Evolutionary conservation across 2,329 filamentous ascomycete species (phyloP).

Genomic region (Fusarium graminum): DNA sequence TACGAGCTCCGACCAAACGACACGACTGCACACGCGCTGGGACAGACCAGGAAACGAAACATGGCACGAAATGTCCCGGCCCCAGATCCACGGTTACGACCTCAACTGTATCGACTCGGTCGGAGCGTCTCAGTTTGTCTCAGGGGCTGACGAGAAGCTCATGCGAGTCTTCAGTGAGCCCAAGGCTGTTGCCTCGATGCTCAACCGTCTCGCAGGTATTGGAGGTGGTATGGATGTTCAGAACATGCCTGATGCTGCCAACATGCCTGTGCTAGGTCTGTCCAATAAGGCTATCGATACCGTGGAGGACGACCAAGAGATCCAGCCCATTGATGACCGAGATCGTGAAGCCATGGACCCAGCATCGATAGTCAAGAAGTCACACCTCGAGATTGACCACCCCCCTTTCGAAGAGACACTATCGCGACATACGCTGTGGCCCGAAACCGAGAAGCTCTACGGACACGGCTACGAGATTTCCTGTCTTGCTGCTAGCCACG

Average conservation of each 20-base stretch:
- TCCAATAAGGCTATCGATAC: slow-evolving; percentile 92
- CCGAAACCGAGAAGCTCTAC: slow-evolving; percentile 95
- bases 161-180: slow-evolving; percentile 95
- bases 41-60: slow-evolving; percentile 63
- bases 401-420: slow-evolving; percentile 93
- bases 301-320: slow-evolving; percentile 63
- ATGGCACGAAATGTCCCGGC: slow-evolving; percentile 96
- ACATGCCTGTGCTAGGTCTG: slow-evolving; percentile 93
- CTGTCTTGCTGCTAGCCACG: slow-evolving; percentile 81
- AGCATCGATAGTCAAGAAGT: slow-evolving; percentile 67
- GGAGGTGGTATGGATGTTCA: slow-evolving; percentile 55
- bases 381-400: slow-evolving; percentile 73
- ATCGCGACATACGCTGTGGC: slow-evolving; percentile 92
- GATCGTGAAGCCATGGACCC: slow-evolving; percentile 69
- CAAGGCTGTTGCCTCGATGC: slow-evolving; percentile 80
- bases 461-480: slow-evolving; percentile 98
- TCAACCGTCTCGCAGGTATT: slow-evolving; percentile 76
- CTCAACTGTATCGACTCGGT: slow-evolving; percentile 92
- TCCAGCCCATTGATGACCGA: slow-evolving; percentile 59
- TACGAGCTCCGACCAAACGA: slow-evolving; percentile 93
- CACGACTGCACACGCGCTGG: slow-evolving; percentile 88
- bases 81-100: slow-evolving; percentile 98
- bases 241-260: slow-evolving; percentile 84
- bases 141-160: slow-evolving; percentile 97
- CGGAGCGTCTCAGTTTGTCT: slow-evolving; percentile 82